These are phyloP conservation scores for Globisporangium polare DNA, from an alignment of 352 stramenopile species.

Conservation along the genomic window DNA sequence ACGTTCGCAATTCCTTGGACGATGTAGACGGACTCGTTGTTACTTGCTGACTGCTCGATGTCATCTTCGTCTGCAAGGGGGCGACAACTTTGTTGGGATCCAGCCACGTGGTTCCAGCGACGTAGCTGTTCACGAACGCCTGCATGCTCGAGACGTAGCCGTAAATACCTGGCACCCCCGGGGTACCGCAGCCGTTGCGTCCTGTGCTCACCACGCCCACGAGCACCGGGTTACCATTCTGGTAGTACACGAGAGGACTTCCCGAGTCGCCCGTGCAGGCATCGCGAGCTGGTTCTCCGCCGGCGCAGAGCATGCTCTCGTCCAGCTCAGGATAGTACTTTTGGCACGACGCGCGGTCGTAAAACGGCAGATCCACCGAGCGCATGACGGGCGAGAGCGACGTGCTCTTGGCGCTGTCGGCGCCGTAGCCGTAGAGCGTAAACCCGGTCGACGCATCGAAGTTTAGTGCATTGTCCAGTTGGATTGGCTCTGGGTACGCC, in stretches of 20 bases:
- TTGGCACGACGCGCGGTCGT: constrained; percentile 20
- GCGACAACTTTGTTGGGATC: constrained; percentile 4
- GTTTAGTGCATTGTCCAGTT: constrained; percentile 24
- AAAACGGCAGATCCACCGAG: constrained; percentile 28
- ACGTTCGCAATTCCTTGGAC: neutral
- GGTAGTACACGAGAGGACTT: constrained; percentile 24
- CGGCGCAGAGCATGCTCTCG: constrained; percentile 40
- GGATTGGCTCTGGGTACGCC: constrained; percentile 27
- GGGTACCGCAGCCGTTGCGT: constrained; percentile 30
- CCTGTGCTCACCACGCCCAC: constrained; percentile 41
- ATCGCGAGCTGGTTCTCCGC: constrained; percentile 28
- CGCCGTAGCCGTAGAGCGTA: constrained; percentile 31
- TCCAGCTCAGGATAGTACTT: constrained; percentile 29
- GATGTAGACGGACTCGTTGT: neutral
- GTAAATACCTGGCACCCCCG: constrained; percentile 31
- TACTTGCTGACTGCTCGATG: neutral
- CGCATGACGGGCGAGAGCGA: constrained; percentile 24
- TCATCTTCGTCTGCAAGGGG: neutral
- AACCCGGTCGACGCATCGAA: constrained; percentile 23
- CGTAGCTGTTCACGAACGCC: constrained; percentile 25
- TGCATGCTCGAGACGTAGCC: constrained; percentile 22
- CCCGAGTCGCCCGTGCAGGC: constrained; percentile 42
- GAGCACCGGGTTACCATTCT: constrained; percentile 19
- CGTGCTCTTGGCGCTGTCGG: constrained; percentile 20
- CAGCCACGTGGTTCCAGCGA: constrained; percentile 27